These are phyloP conservation scores for Bruguiera parviflora DNA, from an alignment of 345 rosid genomes.

Conservation along the genomic window DNA sequence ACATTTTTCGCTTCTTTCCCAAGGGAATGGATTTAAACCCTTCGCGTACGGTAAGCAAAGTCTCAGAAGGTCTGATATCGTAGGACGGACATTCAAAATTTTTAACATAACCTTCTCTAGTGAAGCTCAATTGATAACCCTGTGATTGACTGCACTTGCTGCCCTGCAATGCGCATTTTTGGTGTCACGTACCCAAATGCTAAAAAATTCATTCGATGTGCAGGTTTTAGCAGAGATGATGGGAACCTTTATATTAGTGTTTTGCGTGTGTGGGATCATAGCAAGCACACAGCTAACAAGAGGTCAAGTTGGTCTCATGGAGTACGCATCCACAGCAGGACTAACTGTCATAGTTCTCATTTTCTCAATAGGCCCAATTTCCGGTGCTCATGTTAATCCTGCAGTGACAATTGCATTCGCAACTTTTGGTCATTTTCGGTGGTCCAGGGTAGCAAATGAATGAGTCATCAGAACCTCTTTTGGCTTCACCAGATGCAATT, in stretches of 20 bases:
- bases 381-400: conserved; percentile 89
- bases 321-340: conserved; percentile 72
- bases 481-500: not conserved
- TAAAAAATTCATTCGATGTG: not conserved
- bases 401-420: conserved; percentile 80
- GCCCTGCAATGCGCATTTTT: too few species aligned
- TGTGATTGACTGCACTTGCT: too few species aligned
- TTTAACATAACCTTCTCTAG: not conserved
- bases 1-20: conserved; percentile 21
- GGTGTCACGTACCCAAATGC: not conserved
- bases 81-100: not conserved
- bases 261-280: conserved; percentile 64
- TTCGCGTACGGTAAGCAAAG: conserved; percentile 49
- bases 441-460: conserved; percentile 51
- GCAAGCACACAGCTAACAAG: conserved; percentile 49
- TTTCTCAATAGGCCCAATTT: conserved; percentile 66
- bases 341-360: conserved; percentile 58
- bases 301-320: conserved; percentile 61
- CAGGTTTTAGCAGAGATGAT: conserved; percentile 75
- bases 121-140: too few species aligned
- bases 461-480: not conserved
- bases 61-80: too few species aligned
- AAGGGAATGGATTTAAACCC: conserved; percentile 44
- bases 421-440: conserved; percentile 60
- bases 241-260: conserved; percentile 78